These are phyloP conservation scores for Phytophthora pisi DNA, from an alignment of 352 stramenopile genomes.

Conservation along the genomic window DNA sequence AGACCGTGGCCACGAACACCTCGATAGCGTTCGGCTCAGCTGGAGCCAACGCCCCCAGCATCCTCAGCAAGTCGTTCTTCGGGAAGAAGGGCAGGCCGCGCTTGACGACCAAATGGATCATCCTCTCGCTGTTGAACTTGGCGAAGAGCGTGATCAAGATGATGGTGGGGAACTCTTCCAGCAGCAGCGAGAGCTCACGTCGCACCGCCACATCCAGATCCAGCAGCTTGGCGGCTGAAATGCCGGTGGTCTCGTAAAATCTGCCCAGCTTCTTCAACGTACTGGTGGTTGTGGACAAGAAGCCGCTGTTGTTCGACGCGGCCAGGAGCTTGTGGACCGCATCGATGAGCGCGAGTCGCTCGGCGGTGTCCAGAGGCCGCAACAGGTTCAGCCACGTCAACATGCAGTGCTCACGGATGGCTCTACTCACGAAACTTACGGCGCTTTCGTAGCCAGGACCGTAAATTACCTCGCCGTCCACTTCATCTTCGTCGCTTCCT, in stretches of 20 bases:
- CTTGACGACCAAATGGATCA: conserved; percentile 46
- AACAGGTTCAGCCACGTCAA: conserved; percentile 55
- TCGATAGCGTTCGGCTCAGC: conserved; percentile 38
- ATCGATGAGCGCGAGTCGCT: conserved; percentile 44
- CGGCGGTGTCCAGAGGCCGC: conserved; percentile 28
- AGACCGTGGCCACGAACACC: conserved; percentile 46
- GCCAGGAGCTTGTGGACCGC: conserved; percentile 27
- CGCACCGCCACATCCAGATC: conserved; percentile 44
- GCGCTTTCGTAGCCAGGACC: conserved; percentile 27
- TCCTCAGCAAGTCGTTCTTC: conserved; percentile 50
- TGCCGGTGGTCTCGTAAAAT: conserved; percentile 59
- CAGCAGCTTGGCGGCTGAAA: conserved; percentile 43
- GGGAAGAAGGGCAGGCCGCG: conserved; percentile 40
- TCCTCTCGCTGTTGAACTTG: conserved; percentile 59
- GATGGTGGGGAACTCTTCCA: conserved; percentile 60
- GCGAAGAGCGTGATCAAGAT: conserved; percentile 52
- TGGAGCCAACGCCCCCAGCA: conserved; percentile 50
- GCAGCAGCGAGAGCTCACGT: conserved; percentile 33
- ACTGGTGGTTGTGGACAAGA: conserved; percentile 16
- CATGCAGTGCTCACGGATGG: conserved; percentile 50
- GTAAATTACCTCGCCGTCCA: conserved; percentile 4
- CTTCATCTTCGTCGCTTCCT: not conserved
- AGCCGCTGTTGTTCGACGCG: conserved; percentile 9
- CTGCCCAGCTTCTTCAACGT: conserved; percentile 58
- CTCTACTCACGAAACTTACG: conserved; percentile 49